Base-by-base conservation (phyloP, 164 flowering plant species). In the Sextonia rubra region DNA sequence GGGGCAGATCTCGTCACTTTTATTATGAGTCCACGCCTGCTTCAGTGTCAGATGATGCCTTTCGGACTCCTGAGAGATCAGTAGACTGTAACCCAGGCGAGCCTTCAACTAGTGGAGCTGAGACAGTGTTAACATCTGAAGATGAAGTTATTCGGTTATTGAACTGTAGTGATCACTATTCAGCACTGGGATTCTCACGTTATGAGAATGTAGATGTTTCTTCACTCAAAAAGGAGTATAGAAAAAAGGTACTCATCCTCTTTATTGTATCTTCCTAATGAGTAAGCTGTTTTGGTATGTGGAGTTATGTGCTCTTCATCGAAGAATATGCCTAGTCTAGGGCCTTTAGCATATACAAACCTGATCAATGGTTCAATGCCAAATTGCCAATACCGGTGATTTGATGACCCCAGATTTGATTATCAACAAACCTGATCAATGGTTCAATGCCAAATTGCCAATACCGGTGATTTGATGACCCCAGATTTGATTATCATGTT, bases 91-190 rank as follows among this genome's bases (percentile, higher is more conserved):
- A 82, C 75, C 62, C 89, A 18, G 99, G 97, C 74, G 72, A 78
- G 12, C 85, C 99, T 76, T 96, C 99, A 73, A 91, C 94, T 24
- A 92, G 99, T 85, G 94, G 92, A 64, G 75, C 76, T 77, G 97
- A 93, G 75, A 69, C 87, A 74, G 98, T 91, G 79, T 67, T 86
- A 26, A 89, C 93, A 29, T 89, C 98, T 75, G 99, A 89, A 85
- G 94, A 89, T 69, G 99, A 96, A 89, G 89, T 96, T 77, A 78
- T 82, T 64, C 85, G 99, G 66, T 85, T 96, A 76, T 80, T 96
- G 75, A 92, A 86, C 79, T 90, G 94, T 75, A 71, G 81, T 1
- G 97, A 96, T 85, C 95, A 96, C 83, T 96, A 96, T 80, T 80
- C 95, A 18, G 97, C 88, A 37, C 66, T 96, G 85, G 98, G 99